phyloP scores from a whole-genome alignment of 2,329 filamentous ascomycete species.

The Alternaria tenuissima region DNA sequence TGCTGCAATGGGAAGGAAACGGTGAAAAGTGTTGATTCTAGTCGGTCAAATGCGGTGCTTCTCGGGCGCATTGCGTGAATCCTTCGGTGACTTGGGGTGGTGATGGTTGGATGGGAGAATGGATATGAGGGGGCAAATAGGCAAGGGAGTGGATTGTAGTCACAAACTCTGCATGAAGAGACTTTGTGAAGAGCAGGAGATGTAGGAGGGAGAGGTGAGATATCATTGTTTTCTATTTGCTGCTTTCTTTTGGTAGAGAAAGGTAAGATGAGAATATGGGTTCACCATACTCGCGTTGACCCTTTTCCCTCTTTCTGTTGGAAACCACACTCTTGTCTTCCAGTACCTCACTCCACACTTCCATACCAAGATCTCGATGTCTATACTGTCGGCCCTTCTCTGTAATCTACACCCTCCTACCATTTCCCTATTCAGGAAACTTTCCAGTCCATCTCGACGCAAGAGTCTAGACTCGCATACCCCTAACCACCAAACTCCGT shows the following conservation, averaged over 20 bases:
- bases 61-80: constrained; percentile 8
- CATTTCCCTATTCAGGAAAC: not conserved
- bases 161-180: not conserved
- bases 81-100: constrained; percentile 10
- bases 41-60: constrained; percentile 21
- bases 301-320: not conserved
- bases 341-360: not conserved
- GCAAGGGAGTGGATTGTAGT: not conserved
- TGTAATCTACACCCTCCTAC: not conserved
- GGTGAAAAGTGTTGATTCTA: constrained; percentile 17
- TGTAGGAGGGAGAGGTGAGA: not conserved
- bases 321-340: not conserved
- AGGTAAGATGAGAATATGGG: not conserved
- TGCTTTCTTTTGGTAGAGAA: not conserved
- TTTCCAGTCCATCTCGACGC: not conserved
- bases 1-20: constrained; percentile 13
- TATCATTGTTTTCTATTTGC: not conserved
- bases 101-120: not conserved
- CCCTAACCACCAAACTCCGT: not conserved
- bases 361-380: not conserved
- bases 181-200: not conserved
- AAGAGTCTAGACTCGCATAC: not conserved
- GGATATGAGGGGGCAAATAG: not conserved
- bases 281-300: not conserved
- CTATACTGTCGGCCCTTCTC: not conserved